These are phyloP conservation scores for Erythrobasidium hasegawianum DNA, from an alignment of 1,284 basidiomycete species.

Conservation along the genomic window DNA sequence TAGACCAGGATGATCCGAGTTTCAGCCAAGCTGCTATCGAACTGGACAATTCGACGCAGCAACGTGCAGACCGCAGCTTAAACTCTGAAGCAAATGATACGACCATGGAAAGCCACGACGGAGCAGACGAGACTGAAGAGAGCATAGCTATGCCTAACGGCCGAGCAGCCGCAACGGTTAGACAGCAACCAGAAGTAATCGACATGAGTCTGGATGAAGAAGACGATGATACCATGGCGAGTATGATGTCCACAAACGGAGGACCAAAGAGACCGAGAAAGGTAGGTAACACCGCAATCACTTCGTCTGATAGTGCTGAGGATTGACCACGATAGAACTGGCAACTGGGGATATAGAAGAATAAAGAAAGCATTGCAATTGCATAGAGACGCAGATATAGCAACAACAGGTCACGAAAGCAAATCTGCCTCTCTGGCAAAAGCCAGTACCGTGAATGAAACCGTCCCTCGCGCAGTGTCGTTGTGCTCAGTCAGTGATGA, in stretches of 20 bases:
- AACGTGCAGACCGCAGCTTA: not conserved
- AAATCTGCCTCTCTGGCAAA: too few species aligned
- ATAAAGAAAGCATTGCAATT: not conserved
- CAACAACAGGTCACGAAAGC: not conserved
- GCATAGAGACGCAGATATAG: not conserved
- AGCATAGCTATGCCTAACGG: not conserved
- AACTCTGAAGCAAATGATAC: not conserved
- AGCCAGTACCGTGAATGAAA: too few species aligned
- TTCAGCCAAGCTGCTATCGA: constrained; percentile 27
- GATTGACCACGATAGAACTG: not conserved
- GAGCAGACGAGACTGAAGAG: not conserved
- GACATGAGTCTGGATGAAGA: constrained; percentile 30
- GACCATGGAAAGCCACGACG: not conserved
- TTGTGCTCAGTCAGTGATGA: not conserved
- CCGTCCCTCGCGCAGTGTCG: too few species aligned
- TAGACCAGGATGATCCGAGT: constrained; percentile 23
- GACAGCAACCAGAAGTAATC: constrained; percentile 5
- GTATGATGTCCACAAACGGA: constrained; percentile 3
- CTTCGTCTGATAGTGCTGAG: too few species aligned
- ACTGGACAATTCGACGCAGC: constrained; percentile 7
- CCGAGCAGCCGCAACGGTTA: too few species aligned
- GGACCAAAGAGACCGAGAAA: constrained; percentile 20
- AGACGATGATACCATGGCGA: constrained; percentile 10
- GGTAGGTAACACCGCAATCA: too few species aligned
- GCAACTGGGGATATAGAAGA: not conserved